A percentile compares a stretch with the other conserved stretches of the same genome.
Evolutionary conservation across 192 early-diverging fungal species (phyloP).

Genomic region (Backusella tarrabulga): DNA sequence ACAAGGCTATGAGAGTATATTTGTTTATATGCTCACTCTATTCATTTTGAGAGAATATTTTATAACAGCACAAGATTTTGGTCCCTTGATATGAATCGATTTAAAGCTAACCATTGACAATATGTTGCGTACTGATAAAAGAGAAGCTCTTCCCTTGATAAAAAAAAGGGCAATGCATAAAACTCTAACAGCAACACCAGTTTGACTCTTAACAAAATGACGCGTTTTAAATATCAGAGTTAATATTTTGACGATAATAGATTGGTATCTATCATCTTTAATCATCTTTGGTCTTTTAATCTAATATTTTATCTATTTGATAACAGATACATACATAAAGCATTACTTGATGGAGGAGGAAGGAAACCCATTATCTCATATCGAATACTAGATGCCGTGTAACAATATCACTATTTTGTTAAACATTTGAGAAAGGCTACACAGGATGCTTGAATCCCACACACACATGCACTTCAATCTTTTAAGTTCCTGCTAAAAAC

Average conservation of each 20-base stretch:
- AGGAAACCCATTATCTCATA: background rate
- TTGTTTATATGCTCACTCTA: too few relatives aligned
- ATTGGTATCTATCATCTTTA: too few relatives aligned
- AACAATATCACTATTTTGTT: background rate
- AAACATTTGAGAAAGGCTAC: background rate
- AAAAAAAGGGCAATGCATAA: too few relatives aligned
- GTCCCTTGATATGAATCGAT: background rate
- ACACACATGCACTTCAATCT: background rate
- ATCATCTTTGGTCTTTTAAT: too few relatives aligned
- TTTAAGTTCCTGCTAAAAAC: too few relatives aligned
- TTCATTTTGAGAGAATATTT: background rate
- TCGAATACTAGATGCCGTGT: background rate
- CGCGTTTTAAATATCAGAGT: too few relatives aligned
- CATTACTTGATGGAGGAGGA: background rate
- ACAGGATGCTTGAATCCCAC: background rate
- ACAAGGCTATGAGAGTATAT: too few relatives aligned
- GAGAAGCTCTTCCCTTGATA: too few relatives aligned
- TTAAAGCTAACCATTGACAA: background rate
- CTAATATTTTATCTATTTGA: background rate
- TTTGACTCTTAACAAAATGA: too few relatives aligned
- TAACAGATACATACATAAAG: background rate
- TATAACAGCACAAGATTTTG: background rate
- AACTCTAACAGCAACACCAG: too few relatives aligned
- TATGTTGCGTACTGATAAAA: background rate
- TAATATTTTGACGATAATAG: too few relatives aligned